Conservation (phyloP, 306 rosid genomes). For the Coriaria nepalensis region DNA sequence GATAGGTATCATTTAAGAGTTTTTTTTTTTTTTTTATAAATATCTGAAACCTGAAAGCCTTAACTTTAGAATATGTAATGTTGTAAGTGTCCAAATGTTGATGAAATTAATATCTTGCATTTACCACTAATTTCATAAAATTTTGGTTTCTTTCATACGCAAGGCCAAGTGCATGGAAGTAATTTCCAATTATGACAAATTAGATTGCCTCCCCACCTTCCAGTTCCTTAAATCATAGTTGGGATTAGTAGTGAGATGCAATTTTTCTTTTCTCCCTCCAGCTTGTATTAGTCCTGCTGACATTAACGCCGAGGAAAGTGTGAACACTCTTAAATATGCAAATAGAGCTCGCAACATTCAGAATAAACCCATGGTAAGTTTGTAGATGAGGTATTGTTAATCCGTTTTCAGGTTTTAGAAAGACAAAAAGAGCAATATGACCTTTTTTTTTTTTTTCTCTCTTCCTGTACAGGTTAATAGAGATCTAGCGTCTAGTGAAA, state of each 20-base stretch:
- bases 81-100: no score
- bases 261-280: conserved; percentile 20
- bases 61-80: no score
- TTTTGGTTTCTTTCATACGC: no score
- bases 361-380: conserved; percentile 94
- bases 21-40: conserved; percentile 12
- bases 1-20: conserved; percentile 43
- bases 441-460: conserved; percentile 13
- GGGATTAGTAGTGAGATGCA: conserved; percentile 1
- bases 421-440: conserved; percentile 7
- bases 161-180: no score
- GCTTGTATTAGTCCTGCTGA: conserved; percentile 99
- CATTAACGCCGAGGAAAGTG: conserved; percentile 97
- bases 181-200: no score
- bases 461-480: conserved; percentile 53
- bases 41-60: no score
- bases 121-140: no score
- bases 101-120: no score
- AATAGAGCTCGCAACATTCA: conserved; percentile 97
- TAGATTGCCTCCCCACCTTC: no score
- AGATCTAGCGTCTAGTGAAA: conserved; percentile 95
- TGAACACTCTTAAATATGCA: conserved; percentile 95
- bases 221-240: not conserved
- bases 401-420: not conserved
- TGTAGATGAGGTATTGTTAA: conserved; percentile 2